These are phyloP conservation scores for Neophaeococcomyces mojaviensis DNA, from an alignment of 2,329 filamentous ascomycete species.

Conservation along the genomic window DNA sequence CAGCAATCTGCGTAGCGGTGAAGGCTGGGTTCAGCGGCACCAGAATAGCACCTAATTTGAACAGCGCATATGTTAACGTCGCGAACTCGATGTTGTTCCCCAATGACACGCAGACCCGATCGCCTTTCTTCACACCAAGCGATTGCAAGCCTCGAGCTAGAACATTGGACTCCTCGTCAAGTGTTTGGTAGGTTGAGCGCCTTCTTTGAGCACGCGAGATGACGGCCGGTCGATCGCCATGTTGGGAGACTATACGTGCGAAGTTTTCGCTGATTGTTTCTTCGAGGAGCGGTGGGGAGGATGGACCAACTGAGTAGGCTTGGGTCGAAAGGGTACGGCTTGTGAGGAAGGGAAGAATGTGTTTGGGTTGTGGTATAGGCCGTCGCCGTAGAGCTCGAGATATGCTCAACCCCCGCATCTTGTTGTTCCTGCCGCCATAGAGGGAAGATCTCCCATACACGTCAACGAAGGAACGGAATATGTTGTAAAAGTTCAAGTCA, in stretches of 20 bases:
- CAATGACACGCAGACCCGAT: conserved; percentile 76
- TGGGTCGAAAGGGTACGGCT: conserved; percentile 4
- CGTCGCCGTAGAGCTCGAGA: too few relatives aligned
- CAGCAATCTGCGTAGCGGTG: conserved; percentile 67
- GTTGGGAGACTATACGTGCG: conserved; percentile 33
- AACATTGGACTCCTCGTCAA: conserved; percentile 50
- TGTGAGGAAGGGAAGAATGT: too few relatives aligned
- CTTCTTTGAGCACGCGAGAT: conserved; percentile 55
- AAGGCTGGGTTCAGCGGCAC: conserved; percentile 93
- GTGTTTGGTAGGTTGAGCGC: conserved; percentile 62
- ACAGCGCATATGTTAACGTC: conserved; percentile 70
- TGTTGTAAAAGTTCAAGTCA: too few relatives aligned
- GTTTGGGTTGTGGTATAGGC: too few relatives aligned
- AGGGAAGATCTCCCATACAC: too few relatives aligned
- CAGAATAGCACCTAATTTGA: conserved; percentile 88
- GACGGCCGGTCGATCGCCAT: conserved; percentile 48
- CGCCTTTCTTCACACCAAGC: conserved; percentile 29
- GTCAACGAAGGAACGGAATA: too few relatives aligned
- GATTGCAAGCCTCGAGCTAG: conserved; percentile 21
- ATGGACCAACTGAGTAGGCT: conserved; percentile 17
- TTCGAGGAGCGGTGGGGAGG: conserved; percentile 37
- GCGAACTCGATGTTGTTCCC: conserved; percentile 82
- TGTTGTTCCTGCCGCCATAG: too few relatives aligned
- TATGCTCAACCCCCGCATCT: too few relatives aligned
- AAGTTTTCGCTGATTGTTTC: conserved; percentile 43